These are phyloP conservation scores for Auriculariales sp. DNA, from an alignment of 768 basidiomycete genomes.

Conservation along the genomic window DNA sequence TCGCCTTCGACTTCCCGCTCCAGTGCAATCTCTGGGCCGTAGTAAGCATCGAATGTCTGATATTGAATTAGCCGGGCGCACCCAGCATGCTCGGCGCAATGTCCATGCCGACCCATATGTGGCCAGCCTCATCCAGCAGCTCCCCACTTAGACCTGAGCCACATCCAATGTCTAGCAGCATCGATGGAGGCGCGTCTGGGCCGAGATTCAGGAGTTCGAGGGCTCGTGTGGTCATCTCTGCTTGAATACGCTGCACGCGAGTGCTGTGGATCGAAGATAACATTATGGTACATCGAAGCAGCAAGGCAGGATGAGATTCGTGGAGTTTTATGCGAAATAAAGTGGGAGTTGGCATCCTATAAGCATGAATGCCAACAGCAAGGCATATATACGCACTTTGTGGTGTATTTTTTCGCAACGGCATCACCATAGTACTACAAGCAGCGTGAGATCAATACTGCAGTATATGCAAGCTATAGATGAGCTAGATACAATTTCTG, in stretches of 20 bases:
- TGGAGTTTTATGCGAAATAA: slow-evolving; percentile 1
- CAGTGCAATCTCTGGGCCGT: slow-evolving; percentile 69
- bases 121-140: slow-evolving; percentile 88
- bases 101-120: slow-evolving; percentile 88
- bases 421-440: slow-evolving; percentile 87
- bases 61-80: slow-evolving; percentile 21
- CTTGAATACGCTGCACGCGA: slow-evolving; percentile 92
- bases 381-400: slow-evolving; percentile 46
- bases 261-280: slow-evolving; percentile 36
- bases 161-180: slow-evolving; percentile 90
- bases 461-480: neutral
- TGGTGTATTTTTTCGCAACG: slow-evolving; percentile 93
- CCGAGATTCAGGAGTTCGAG: slow-evolving; percentile 81
- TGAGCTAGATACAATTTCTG: slow-evolving; percentile 55
- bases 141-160: slow-evolving; percentile 95
- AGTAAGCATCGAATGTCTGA: neutral
- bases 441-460: neutral
- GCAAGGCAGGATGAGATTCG: too few species aligned
- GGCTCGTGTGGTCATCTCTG: slow-evolving; percentile 93
- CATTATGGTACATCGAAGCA: too few species aligned
- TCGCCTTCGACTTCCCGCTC: slow-evolving; percentile 94
- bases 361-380: slow-evolving; percentile 2
- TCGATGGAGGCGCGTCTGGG: slow-evolving; percentile 53
- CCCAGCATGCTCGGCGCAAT: slow-evolving; percentile 96
- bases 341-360: slow-evolving; percentile 9